Base-by-base conservation (phyloP, 2,329 filamentous ascomycete genomes). In the Colletotrichum spaethianum region DNA sequence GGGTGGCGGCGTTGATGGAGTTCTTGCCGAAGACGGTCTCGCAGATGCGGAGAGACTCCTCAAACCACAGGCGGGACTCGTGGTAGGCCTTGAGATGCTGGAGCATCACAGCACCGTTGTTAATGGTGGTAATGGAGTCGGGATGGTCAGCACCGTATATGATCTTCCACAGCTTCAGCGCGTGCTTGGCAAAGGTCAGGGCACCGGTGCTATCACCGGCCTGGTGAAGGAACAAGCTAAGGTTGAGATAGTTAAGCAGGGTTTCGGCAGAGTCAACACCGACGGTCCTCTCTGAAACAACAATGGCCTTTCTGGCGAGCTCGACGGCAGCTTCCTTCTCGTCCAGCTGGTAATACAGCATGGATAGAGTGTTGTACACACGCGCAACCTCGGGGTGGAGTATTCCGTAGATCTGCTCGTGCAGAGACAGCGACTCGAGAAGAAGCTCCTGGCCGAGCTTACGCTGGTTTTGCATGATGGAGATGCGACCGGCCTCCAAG, bases 401-500 rank as follows among this genome's bases (percentile, higher is more conserved):
- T 69, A 98, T 97, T 73, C 96, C 96, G 79, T 99, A 99, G 76
- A 99, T 98, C 83, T 99, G 96, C 86, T 99, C 96, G 79, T 99
- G 96, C 53, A 99, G 87, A 56, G 96, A 98, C 73, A 99, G 86
- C 46, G 95, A 98, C 83, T 99, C 96, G n/a, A 98, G 86, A 38
- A 99, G 89, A 68, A 99, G 89, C 82, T 99, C 96, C 83, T 98
- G 95, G 50, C 96, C 96, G 56, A 99, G 90, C 83, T 98, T 96
- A 85, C 94, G 96, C 86, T 99, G 95, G 80, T 94, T 93, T 81
- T 98, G 96, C 77, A 96, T 91, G 73, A 99, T 92, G n/a, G 96
- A 98, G 79, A 99, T 96, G 64, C 95, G 94, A 31, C 96, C 96
- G 69, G 96, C 96, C 82, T 99, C 96, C 53, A 99, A 87, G 18